Base-by-base conservation (phyloP, 2,329 filamentous ascomycete genomes). In the Lecanicillium sp. region DNA sequence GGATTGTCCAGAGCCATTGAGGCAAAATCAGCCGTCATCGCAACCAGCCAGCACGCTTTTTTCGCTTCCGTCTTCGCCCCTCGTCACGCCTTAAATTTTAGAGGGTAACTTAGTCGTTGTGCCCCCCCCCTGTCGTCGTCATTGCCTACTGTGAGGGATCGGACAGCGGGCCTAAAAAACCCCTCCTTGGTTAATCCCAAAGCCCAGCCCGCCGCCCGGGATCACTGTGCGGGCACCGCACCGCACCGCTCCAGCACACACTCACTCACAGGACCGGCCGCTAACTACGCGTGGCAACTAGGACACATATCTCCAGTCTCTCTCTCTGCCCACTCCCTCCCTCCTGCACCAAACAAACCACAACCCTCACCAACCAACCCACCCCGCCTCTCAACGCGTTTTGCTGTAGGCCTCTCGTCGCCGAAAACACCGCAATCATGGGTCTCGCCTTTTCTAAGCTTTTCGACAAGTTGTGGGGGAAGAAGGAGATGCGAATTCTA, bases 401-500 rank as follows among this genome's bases (percentile, higher is more conserved):
- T 33, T 29, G 31, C 34, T 44, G 47, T 51, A 47, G 57, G 52
- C 56, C 41, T n/a, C 22, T 50, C 49, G 51, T 50, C 54, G 58
- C 56, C 55, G 42, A 43, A 53, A 58, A 64, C 22, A 25, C 67
- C 74, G 75, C 76, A 73, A 89, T 68, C 69, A 98, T 98, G 92
- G 92, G 92, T 94, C 78, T 96, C 68, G 80, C 84, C 63, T 87
- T 96, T 72, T 96, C 89, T 59, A 95, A 92, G 79, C 67, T 96
- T 63, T 92, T 96, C 68, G 86, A 94, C 65, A 81, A 83, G 73
- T 79, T 96, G 68, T 95, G 87, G 83, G 88, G 90, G 62, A 95
- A 95, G 84, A 96, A 96, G 83, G 92, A 98, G 81, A 98, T 98
- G 92, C 83, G 92, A 77, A 95, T 98, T 74, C 70, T 98, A 70